Evolutionary conservation across 495 filamentous ascomycete genomes (phyloP).

Genomic region (Chaetomidium leptoderma): DNA sequence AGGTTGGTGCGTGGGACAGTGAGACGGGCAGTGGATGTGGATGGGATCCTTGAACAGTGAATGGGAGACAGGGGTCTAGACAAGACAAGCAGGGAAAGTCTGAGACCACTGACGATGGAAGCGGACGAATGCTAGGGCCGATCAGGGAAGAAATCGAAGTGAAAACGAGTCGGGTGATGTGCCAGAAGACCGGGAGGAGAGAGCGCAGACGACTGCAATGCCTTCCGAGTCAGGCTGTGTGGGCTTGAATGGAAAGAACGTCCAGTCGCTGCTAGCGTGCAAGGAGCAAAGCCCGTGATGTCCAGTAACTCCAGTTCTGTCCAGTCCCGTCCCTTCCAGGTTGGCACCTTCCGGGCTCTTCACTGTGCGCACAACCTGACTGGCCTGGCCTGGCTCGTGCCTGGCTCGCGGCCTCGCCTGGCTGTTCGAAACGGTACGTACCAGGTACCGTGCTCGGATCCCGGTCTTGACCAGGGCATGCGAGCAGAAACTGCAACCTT

Average conservation of each 20-base stretch:
- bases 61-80: too few species aligned
- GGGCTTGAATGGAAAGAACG: background rate
- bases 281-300: background rate
- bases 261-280: background rate
- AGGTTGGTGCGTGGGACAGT: background rate
- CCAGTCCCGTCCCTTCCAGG: too few species aligned
- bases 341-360: too few species aligned
- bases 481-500: conserved; percentile 14
- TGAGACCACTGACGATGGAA: too few species aligned
- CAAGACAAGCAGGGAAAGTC: too few species aligned
- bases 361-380: too few species aligned
- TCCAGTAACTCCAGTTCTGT: background rate
- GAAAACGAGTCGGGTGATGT: background rate
- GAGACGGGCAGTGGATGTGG: background rate
- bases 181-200: conserved; percentile 1
- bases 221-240: background rate
- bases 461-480: background rate
- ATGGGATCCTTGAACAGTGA: conserved; percentile 1
- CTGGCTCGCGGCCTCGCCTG: too few species aligned
- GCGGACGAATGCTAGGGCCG: too few species aligned
- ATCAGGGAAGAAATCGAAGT: too few species aligned
- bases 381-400: too few species aligned
- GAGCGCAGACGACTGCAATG: background rate
- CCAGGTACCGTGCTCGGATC: background rate
- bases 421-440: conserved; percentile 5